phyloP scores from a whole-genome alignment of 2,329 filamentous ascomycete species.

The Endothia cerciana region DNA sequence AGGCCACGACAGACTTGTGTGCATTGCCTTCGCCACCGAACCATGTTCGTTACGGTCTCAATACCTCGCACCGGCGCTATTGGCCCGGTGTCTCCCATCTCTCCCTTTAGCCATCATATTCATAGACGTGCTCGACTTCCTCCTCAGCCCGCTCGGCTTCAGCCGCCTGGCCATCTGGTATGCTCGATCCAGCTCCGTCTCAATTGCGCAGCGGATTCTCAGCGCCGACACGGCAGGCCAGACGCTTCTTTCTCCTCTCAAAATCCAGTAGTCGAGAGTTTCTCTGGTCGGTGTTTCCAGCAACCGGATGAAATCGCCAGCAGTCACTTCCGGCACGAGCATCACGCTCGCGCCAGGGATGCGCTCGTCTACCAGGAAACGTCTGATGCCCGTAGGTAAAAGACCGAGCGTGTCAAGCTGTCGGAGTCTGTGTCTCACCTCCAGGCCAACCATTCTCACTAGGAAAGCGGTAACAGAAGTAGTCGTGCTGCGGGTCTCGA shows the following conservation, averaged over 20 bases:
- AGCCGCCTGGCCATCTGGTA: conserved; percentile 77
- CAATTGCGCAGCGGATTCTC: conserved; percentile 79
- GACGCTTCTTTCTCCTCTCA: conserved; percentile 81
- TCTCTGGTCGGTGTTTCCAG: conserved; percentile 81
- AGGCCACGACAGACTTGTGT: neutral
- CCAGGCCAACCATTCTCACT: conserved; percentile 71
- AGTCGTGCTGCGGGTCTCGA: conserved; percentile 60
- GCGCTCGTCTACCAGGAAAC: conserved; percentile 81
- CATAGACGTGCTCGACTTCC: conserved; percentile 46
- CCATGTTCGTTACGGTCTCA: neutral
- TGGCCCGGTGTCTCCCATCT: conserved; percentile 31
- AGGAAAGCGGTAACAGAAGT: conserved; percentile 62
- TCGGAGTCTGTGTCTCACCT: conserved; percentile 77
- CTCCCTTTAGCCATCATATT: conserved; percentile 29
- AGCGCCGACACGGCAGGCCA: conserved; percentile 89
- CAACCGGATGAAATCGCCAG: conserved; percentile 74
- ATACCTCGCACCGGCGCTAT: conserved; percentile 30
- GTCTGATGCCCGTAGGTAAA: conserved; percentile 69
- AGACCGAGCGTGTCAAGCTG: conserved; percentile 80
- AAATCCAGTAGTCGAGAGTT: conserved; percentile 82
- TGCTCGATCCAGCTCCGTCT: conserved; percentile 83
- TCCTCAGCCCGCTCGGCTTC: conserved; percentile 55
- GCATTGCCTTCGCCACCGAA: too few relatives aligned
- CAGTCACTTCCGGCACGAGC: conserved; percentile 77
- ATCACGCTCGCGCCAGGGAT: conserved; percentile 79